phyloP scores from a whole-genome alignment of 495 filamentous ascomycete species.

The Xylaria curta region DNA sequence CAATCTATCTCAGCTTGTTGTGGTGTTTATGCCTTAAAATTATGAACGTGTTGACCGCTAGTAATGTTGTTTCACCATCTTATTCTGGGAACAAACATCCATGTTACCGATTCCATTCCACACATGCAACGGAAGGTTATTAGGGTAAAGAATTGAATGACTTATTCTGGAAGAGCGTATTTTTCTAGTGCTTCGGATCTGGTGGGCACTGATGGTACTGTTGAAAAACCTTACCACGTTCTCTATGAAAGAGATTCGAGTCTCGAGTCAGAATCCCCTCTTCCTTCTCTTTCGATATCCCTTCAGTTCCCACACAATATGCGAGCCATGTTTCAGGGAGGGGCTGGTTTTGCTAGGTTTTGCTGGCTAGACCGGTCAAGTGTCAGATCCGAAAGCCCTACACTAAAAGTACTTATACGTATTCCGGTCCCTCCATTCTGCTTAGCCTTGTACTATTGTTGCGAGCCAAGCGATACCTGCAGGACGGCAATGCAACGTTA shows the following conservation, averaged over 20 bases:
- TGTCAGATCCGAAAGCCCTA: slow-evolving; percentile 20
- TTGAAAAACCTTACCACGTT: background rate
- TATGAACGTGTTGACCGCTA: background rate
- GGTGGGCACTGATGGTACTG: background rate
- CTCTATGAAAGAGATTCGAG: background rate
- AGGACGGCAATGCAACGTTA: background rate
- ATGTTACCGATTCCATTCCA: background rate
- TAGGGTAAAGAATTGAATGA: background rate
- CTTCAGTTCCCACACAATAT: slow-evolving; percentile 20
- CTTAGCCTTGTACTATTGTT: background rate
- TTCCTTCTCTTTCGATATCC: background rate
- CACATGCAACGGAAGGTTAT: too few species aligned
- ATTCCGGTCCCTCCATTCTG: background rate
- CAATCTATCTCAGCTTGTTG: background rate
- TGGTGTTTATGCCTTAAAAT: slow-evolving; percentile 11
- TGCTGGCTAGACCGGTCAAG: slow-evolving; percentile 14
- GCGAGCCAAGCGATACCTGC: background rate
- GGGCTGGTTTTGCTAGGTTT: slow-evolving; percentile 1
- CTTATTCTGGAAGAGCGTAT: background rate
- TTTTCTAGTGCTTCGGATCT: background rate
- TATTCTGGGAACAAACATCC: background rate
- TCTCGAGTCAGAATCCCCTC: slow-evolving; percentile 9
- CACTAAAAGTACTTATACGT: slow-evolving; percentile 13
- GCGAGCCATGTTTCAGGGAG: slow-evolving; percentile 17
- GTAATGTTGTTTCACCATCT: slow-evolving; percentile 10